Percentiles rank a stretch among this genome's conserved stretches.
phyloP scores from a whole-genome alignment of 140 eudicot genomes.

The Ambrosia hybrid region DNA sequence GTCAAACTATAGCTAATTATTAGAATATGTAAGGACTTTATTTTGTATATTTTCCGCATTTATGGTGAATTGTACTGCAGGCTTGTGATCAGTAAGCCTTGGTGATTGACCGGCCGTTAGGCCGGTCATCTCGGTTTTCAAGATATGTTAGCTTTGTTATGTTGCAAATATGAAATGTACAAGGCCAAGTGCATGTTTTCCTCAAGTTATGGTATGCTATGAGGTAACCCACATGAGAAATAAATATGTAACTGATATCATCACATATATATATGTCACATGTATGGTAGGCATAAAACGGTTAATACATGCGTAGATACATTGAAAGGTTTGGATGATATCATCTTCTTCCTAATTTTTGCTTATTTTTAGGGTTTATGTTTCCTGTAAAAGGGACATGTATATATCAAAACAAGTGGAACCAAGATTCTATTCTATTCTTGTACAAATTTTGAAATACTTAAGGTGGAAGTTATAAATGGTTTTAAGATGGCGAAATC shows the following conservation, averaged over 20 bases:
- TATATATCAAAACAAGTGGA: conserved; percentile 6
- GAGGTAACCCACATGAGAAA: too few relatives aligned
- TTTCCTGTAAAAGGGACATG: not conserved
- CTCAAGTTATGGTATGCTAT: not conserved
- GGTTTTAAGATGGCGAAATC: not conserved
- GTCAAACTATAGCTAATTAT: conserved; percentile 19
- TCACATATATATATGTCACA: too few relatives aligned
- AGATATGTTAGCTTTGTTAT: not conserved
- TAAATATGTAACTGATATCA: too few relatives aligned
- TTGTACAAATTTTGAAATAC: not conserved
- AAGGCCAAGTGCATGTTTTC: conserved; percentile 9
- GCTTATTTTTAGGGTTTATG: conserved; percentile 14
- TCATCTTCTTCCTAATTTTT: too few relatives aligned
- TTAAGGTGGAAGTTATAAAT: not conserved
- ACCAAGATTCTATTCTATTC: not conserved
- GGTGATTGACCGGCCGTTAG: too few relatives aligned
- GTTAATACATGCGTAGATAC: too few relatives aligned
- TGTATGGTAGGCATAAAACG: too few relatives aligned
- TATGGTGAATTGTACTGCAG: not conserved
- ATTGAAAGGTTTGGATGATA: too few relatives aligned
- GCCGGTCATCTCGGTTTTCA: not conserved
- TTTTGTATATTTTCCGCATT: not conserved
- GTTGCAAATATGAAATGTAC: conserved; percentile 1
- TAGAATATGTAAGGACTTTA: not conserved
- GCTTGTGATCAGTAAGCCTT: not conserved